Evolutionary conservation across 306 rosid genomes (phyloP).

Genomic region (Alnus rubra): DNA sequence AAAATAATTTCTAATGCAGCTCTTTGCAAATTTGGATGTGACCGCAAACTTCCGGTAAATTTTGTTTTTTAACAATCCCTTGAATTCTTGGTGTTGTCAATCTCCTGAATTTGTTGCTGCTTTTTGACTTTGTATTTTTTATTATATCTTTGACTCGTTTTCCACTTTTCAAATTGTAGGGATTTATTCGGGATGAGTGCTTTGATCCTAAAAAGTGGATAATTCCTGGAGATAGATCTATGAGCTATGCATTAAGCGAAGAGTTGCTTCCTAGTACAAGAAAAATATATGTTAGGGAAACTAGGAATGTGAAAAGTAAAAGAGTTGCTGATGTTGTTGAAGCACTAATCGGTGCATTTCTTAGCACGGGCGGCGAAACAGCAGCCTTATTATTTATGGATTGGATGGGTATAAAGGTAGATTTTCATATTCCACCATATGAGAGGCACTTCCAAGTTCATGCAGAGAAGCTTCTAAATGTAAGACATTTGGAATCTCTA

Average conservation of each 20-base stretch:
- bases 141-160: background rate
- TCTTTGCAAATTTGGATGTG: conserved; percentile 61
- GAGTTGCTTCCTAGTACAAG: conserved; percentile 24
- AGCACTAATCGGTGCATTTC: conserved; percentile 91
- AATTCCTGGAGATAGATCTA: conserved; percentile 57
- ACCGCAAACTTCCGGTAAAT: conserved; percentile 60
- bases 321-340: conserved; percentile 82
- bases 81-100: background rate
- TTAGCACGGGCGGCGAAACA: conserved; percentile 69
- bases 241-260: conserved; percentile 26
- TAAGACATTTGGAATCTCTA: conserved; percentile 44
- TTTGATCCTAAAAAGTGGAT: conserved; percentile 72
- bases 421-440: conserved; percentile 40
- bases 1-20: conserved; percentile 72
- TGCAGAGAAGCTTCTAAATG: conserved; percentile 49
- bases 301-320: conserved; percentile 54
- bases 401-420: conserved; percentile 69
- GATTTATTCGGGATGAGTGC: conserved; percentile 62
- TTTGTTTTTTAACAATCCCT: conserved; percentile 1
- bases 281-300: conserved; percentile 39
- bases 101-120: conserved; percentile 4
- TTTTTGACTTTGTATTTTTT: background rate
- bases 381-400: conserved; percentile 66
- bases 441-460: conserved; percentile 40
- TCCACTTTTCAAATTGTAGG: conserved; percentile 47